phyloP scores from a whole-genome alignment of 1,139 yeast species.

The Suhomyces anneliseae region DNA sequence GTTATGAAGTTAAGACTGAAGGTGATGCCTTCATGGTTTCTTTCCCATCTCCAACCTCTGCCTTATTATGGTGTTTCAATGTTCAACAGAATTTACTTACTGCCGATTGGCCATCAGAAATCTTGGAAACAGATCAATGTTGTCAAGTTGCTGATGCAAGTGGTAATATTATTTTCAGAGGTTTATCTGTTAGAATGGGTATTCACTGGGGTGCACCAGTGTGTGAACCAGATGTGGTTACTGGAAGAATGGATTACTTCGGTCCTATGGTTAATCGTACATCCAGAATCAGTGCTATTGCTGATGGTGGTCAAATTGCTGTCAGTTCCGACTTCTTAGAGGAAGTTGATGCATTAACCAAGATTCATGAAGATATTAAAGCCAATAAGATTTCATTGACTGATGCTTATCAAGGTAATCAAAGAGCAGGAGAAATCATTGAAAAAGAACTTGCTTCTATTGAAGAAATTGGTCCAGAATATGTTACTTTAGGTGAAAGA shows the following conservation, averaged over 20 bases:
- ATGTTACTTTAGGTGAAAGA: conserved; percentile 76
- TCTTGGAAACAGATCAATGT: conserved; percentile 81
- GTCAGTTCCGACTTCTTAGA: conserved; percentile 77
- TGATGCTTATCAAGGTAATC: conserved; percentile 65
- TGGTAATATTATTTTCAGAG: conserved; percentile 70
- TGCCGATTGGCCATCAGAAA: conserved; percentile 96
- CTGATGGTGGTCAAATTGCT: conserved; percentile 97
- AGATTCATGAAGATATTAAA: conserved; percentile 49
- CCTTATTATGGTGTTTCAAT: conserved; percentile 90
- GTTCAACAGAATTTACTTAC: conserved; percentile 80
- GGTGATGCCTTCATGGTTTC: conserved; percentile 99
- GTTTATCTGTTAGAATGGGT: conserved; percentile 96
- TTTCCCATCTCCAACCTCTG: conserved; percentile 89
- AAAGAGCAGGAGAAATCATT: conserved; percentile 59
- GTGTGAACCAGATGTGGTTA: conserved; percentile 90
- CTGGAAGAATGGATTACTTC: conserved; percentile 96
- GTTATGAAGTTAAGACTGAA: conserved; percentile 97
- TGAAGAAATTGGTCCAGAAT: conserved; percentile 68
- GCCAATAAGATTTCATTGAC: conserved; percentile 38
- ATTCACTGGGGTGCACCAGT: conserved; percentile 98
- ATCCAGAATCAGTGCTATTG: conserved; percentile 88
- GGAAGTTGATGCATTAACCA: conserved; percentile 63
- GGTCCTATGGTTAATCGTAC: conserved; percentile 99
- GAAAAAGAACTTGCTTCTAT: conserved; percentile 68
- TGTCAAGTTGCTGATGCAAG: conserved; percentile 72